A percentile compares a stretch with the other conserved stretches of the same genome.
Evolutionary conservation across 2,329 filamentous ascomycete species (phyloP).

Genomic region (Aspergillus pseudotamarii): DNA sequence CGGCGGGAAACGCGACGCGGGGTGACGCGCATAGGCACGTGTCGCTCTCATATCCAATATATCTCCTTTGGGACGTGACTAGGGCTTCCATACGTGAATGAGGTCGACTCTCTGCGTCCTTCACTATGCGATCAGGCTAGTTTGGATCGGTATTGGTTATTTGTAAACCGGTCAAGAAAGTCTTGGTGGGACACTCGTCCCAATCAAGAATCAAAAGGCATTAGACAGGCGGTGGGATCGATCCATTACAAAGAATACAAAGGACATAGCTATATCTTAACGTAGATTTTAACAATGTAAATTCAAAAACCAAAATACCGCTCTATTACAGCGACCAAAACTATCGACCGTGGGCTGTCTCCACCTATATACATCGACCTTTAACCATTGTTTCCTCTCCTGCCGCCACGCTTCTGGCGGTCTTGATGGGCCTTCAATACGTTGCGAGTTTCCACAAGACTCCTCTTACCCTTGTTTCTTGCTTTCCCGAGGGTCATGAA

Average conservation of each 20-base stretch:
- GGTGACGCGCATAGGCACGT: constrained; percentile 26
- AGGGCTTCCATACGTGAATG: neutral
- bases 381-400: constrained; percentile 67
- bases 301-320: neutral
- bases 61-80: constrained; percentile 21
- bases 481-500: constrained; percentile 97
- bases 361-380: neutral
- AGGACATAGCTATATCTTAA: neutral
- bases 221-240: no score
- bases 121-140: neutral
- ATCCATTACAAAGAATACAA: no score
- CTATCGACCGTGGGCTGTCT: neutral
- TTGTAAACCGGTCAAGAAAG: neutral
- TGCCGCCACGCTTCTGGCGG: constrained; percentile 80
- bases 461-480: constrained; percentile 92
- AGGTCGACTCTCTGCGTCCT: no score
- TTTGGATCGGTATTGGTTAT: neutral
- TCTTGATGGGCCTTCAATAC: constrained; percentile 80
- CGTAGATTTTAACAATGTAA: neutral
- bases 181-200: no score
- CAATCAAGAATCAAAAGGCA: no score
- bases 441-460: constrained; percentile 81
- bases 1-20: constrained; percentile 25
- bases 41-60: constrained; percentile 21
- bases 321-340: neutral